Evolutionary conservation across 176 grass and related monocot genomes (phyloP).

Genomic region (Phragmites australis): DNA sequence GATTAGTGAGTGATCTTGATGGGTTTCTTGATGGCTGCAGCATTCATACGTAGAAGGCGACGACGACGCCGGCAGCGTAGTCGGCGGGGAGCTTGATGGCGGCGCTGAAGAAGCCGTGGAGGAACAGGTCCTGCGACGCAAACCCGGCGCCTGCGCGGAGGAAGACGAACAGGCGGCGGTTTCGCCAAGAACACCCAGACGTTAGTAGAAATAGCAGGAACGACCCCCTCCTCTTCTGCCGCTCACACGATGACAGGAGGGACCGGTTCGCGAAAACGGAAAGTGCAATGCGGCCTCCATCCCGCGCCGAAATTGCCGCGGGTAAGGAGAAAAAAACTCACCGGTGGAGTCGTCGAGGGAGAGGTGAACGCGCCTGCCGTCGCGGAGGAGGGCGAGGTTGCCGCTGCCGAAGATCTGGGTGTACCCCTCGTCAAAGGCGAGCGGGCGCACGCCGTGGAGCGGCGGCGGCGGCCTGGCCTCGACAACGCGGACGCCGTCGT

Average conservation of each 20-base stretch:
- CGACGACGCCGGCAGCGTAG: constrained; percentile 88
- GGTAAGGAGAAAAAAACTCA: neutral
- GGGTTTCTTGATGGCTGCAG: neutral
- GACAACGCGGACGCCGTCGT: neutral
- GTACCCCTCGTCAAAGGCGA: constrained; percentile 80
- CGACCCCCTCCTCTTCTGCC: neutral
- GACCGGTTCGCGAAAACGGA: neutral
- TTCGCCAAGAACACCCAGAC: neutral
- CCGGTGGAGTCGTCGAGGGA: constrained; percentile 78
- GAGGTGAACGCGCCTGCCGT: constrained; percentile 64
- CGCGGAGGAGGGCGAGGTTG: constrained; percentile 74
- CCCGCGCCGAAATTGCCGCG: neutral
- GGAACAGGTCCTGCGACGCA: constrained; percentile 73
- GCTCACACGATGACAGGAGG: neutral
- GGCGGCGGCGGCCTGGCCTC: constrained; percentile 26
- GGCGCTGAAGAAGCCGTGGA: constrained; percentile 92
- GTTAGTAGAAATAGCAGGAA: neutral
- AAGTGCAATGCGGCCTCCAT: constrained; percentile 30
- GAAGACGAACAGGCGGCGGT: neutral
- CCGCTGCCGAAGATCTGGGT: constrained; percentile 75
- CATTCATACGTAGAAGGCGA: constrained; percentile 73
- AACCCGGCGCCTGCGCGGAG: constrained; percentile 72
- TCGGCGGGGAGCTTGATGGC: constrained; percentile 74
- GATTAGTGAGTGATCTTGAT: neutral
- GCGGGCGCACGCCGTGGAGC: constrained; percentile 40